phyloP scores from a whole-genome alignment of 768 basidiomycete genomes.

The Lanmaoa rubissima region DNA sequence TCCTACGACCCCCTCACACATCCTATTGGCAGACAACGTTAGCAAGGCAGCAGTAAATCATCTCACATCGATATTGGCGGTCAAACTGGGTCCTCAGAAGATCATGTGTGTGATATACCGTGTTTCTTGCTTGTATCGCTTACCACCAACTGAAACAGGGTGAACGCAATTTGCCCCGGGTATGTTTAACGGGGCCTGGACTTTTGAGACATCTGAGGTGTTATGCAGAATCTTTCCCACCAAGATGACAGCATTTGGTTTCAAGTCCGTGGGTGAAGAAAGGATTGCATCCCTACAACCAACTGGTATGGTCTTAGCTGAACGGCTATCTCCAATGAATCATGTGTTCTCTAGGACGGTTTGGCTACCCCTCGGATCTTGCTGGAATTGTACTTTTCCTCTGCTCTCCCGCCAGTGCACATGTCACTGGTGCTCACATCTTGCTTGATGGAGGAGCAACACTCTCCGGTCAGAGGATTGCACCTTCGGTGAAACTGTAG shows the following conservation, averaged over 20 bases:
- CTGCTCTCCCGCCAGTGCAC: conserved; percentile 66
- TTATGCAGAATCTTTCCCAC: conserved; percentile 65
- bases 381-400: conserved; percentile 72
- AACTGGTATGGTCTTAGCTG: conserved; percentile 45
- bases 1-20: neutral
- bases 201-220: neutral
- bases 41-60: conserved; percentile 90
- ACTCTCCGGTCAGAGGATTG: conserved; percentile 19
- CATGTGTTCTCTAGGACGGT: conserved; percentile 47
- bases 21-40: conserved; percentile 53
- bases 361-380: conserved; percentile 63
- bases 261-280: conserved; percentile 54
- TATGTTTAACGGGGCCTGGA: conserved; percentile 26
- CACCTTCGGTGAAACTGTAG: conserved; percentile 28
- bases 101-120: conserved; percentile 55
- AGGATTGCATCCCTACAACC: conserved; percentile 55
- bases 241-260: conserved; percentile 78
- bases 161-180: conserved; percentile 86
- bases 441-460: conserved; percentile 65
- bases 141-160: conserved; percentile 39
- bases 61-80: conserved; percentile 68
- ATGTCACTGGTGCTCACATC: conserved; percentile 73
- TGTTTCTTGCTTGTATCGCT: neutral
- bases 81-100: conserved; percentile 55
- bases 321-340: neutral